phyloP scores from a whole-genome alignment of 176 grass and related monocot species.

The Phragmites australis region DNA sequence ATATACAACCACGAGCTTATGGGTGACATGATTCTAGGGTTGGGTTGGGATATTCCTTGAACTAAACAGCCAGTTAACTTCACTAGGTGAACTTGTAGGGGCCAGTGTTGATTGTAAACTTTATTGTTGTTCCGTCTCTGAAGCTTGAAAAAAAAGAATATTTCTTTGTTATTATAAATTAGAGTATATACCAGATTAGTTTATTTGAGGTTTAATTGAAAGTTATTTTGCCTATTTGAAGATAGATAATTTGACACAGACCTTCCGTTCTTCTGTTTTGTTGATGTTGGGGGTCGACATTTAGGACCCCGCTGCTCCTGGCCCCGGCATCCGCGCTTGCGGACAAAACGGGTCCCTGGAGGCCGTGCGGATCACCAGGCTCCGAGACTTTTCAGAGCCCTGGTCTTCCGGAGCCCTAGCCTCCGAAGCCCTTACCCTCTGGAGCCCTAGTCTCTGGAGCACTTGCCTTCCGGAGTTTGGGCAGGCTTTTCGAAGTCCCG shows the following conservation, averaged over 20 bases:
- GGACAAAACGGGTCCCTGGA: too few species aligned
- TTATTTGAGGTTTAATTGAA: not conserved
- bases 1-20: not conserved
- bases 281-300: not conserved
- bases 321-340: too few species aligned
- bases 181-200: not conserved
- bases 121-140: not conserved
- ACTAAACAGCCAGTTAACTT: not conserved
- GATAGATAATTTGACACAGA: not conserved
- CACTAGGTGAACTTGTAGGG: not conserved
- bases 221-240: not conserved
- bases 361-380: too few species aligned
- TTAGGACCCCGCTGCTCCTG: too few species aligned
- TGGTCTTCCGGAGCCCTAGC: too few species aligned
- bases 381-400: too few species aligned
- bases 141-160: not conserved
- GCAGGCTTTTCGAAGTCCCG: too few species aligned
- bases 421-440: too few species aligned
- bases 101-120: not conserved
- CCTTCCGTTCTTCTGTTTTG: constrained; percentile 4
- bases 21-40: not conserved
- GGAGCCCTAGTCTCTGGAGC: too few species aligned
- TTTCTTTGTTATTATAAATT: constrained; percentile 18
- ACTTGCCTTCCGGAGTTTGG: too few species aligned
- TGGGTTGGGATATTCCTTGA: not conserved